Conservation (phyloP, 768 basidiomycete genomes). For the Tylopilus subfusipes region DNA sequence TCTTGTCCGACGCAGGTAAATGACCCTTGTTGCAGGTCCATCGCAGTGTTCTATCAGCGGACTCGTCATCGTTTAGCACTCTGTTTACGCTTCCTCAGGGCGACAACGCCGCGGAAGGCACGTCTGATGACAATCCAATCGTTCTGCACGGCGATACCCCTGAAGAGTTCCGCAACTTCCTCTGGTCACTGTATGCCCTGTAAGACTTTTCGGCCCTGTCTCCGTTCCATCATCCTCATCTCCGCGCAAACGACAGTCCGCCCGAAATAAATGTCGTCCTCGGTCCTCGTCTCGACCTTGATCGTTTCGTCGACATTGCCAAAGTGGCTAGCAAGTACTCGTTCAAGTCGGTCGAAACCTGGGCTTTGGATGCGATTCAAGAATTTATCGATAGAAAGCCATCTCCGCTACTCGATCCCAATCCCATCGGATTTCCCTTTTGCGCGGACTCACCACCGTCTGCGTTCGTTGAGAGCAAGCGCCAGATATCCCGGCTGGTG, state of each 20-base stretch:
- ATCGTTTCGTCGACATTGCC: slow-evolving; percentile 57
- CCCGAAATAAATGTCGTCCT: slow-evolving; percentile 53
- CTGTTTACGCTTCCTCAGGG: slow-evolving; percentile 71
- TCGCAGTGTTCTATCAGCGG: slow-evolving; percentile 55
- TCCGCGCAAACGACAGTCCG: slow-evolving; percentile 41
- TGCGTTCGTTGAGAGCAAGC: slow-evolving; percentile 39
- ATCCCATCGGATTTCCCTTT: slow-evolving; percentile 32
- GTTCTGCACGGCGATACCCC: slow-evolving; percentile 58
- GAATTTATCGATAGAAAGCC: slow-evolving; percentile 60
- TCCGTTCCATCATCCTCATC: not conserved
- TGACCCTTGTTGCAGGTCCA: slow-evolving; percentile 44
- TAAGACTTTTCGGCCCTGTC: slow-evolving; percentile 34
- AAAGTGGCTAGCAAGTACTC: slow-evolving; percentile 69
- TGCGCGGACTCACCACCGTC: slow-evolving; percentile 28
- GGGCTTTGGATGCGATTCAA: slow-evolving; percentile 72
- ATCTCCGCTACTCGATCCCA: slow-evolving; percentile 46
- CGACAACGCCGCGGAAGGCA: slow-evolving; percentile 48
- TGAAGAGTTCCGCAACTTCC: slow-evolving; percentile 66
- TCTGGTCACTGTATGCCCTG: slow-evolving; percentile 77
- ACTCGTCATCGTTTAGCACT: slow-evolving; percentile 59
- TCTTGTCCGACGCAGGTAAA: not conserved
- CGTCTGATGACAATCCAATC: slow-evolving; percentile 63
- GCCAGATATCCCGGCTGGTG: slow-evolving; percentile 56
- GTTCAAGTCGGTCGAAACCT: slow-evolving; percentile 70
- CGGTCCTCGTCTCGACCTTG: slow-evolving; percentile 48